Evolutionary conservation across 2,329 filamentous ascomycete genomes (phyloP).

Genomic region (Atkinsonella texensis): DNA sequence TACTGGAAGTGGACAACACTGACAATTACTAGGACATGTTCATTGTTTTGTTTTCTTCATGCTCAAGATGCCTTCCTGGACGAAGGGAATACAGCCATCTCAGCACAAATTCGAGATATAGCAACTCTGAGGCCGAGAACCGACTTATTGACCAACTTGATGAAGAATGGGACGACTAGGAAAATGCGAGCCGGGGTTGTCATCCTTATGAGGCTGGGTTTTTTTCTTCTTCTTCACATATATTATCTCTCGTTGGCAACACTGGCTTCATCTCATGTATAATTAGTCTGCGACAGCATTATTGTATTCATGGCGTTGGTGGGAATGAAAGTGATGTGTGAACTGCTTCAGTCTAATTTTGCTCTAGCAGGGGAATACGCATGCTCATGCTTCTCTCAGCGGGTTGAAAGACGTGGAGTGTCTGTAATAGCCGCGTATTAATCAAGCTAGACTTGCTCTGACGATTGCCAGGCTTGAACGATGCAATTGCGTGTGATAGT

Average conservation of each 20-base stretch:
- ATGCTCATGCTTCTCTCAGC: not conserved
- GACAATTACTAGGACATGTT: slow-evolving; percentile 43
- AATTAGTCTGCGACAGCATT: not conserved
- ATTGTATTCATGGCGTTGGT: not conserved
- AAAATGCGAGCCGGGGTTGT: not conserved
- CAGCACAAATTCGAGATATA: slow-evolving; percentile 37
- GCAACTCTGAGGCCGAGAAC: slow-evolving; percentile 71
- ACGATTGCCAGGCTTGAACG: too few relatives aligned
- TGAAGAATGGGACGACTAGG: slow-evolving; percentile 85
- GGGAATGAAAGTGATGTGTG: not conserved
- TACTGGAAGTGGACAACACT: slow-evolving; percentile 11
- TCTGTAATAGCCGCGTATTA: too few relatives aligned
- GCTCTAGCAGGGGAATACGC: too few relatives aligned
- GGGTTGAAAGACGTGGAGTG: too few relatives aligned
- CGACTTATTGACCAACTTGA: slow-evolving; percentile 89
- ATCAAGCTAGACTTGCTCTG: too few relatives aligned
- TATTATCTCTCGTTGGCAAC: not conserved
- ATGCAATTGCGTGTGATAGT: too few relatives aligned
- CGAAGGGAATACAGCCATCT: slow-evolving; percentile 57
- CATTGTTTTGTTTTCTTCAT: slow-evolving; percentile 57
- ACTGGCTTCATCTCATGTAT: not conserved
- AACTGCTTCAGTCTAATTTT: not conserved
- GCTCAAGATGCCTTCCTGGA: slow-evolving; percentile 51
- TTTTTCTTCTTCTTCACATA: too few relatives aligned
- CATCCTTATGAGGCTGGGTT: not conserved